Base-by-base conservation (phyloP, 164 flowering plant genomes). In the Aristolochia fimbriata region DNA sequence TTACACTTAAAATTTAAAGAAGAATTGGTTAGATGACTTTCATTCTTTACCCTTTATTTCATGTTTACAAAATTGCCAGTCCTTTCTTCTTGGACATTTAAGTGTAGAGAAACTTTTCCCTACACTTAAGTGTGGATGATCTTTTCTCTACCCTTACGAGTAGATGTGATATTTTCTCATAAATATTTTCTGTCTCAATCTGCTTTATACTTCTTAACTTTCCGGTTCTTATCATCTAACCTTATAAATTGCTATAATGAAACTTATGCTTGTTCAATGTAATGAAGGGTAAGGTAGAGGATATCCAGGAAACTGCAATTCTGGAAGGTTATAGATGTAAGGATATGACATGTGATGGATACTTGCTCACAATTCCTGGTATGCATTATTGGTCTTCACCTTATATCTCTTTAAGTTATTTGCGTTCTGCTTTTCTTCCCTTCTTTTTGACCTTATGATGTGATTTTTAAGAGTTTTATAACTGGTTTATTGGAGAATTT, bases 291-390 rank as follows among this genome's bases (percentile, higher is more conserved):
- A 76, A 77, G 50, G 17, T 33, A 70, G 88, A 83, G 63, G 97
- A 91, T 72, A 72, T 88, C 60, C 59, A 67, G 75, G 99, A 91
- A 81, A 88, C 84, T 84, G 86, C 96, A 49, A 57, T 83, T 57
- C 61, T 91, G 65, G 99, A 94, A 80, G 99, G 99, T 45, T 91
- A 86, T 68, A 67, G 84, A 58, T 94, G 99, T 76, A 76, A 64
- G 67, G 74, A 78, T 63, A 70, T 67, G 57, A 57, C 57, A 47
- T 94, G 97, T 70, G 61, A 20, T 73, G 96, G 99, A 33, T 83
- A 81, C 74, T 71, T 94, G 76, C 83, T 94, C 41, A 84, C 83
- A 50, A 80, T 81, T 68, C 53, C 85, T 71, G 96, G 99, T 94
- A 82, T 62, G 74, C 48, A 43, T 46, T 63, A 11, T 30, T 47